phyloP scores from a whole-genome alignment of 768 basidiomycete species.

The Crepidotus variabilis region DNA sequence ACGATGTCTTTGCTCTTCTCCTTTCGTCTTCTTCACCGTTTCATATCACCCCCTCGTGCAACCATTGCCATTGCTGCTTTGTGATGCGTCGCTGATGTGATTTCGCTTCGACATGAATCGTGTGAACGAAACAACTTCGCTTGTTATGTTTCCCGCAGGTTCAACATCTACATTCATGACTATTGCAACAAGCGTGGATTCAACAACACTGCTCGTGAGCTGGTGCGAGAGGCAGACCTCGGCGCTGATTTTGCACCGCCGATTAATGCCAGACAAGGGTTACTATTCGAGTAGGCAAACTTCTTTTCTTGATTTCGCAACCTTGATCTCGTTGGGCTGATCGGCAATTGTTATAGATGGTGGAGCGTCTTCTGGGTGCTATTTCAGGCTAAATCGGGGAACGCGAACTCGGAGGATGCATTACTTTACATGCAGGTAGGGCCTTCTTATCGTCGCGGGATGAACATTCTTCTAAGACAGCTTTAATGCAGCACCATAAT shows the following conservation, averaged over 20 bases:
- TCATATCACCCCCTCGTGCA: constrained; percentile 1
- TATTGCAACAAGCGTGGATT: constrained; percentile 82
- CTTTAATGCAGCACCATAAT: constrained; percentile 6
- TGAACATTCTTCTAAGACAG: not conserved
- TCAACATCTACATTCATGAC: constrained; percentile 87
- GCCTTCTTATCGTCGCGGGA: not conserved
- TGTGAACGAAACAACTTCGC: constrained; percentile 2
- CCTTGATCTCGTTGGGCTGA: constrained; percentile 5
- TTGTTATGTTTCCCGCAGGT: constrained; percentile 41
- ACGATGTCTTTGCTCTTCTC: not conserved
- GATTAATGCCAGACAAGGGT: constrained; percentile 79
- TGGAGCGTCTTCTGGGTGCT: constrained; percentile 90
- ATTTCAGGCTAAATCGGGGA: constrained; percentile 76
- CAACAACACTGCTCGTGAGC: constrained; percentile 64
- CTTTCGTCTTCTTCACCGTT: not conserved
- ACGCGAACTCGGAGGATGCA: constrained; percentile 64
- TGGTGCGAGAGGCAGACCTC: constrained; percentile 65
- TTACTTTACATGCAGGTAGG: constrained; percentile 64
- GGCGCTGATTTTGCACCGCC: constrained; percentile 61
- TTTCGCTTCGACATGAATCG: not conserved
- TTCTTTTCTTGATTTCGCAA: constrained; percentile 9
- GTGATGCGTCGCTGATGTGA: constrained; percentile 6
- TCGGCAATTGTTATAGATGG: constrained; percentile 48
- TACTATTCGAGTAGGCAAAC: constrained; percentile 68
- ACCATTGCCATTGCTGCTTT: constrained; percentile 2